Evolutionary conservation across 164 flowering plant genomes (phyloP).

Genomic region (Vitis labrusca): DNA sequence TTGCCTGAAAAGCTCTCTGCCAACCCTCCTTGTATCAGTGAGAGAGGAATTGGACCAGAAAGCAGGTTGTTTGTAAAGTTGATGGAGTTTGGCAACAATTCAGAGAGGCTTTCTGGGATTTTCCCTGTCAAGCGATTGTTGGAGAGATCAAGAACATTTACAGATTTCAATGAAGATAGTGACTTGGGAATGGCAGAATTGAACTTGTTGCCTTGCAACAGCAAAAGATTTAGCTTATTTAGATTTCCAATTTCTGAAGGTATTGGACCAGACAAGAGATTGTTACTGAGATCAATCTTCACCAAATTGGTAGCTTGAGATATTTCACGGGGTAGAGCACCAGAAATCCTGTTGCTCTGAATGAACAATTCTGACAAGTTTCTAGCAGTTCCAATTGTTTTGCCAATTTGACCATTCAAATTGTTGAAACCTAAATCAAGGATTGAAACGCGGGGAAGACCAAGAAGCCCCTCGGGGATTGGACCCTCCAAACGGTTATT

Average conservation of each 20-base stretch:
- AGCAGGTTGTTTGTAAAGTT: slow-evolving; percentile 76
- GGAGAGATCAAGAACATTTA: slow-evolving; percentile 86
- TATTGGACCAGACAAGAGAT: slow-evolving; percentile 74
- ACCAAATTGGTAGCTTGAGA: slow-evolving; percentile 62
- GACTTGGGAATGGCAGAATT: slow-evolving; percentile 73
- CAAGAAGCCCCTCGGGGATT: slow-evolving; percentile 62
- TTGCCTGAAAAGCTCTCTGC: slow-evolving; percentile 79
- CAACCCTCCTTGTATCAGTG: slow-evolving; percentile 57
- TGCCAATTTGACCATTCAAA: slow-evolving; percentile 54
- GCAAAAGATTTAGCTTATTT: slow-evolving; percentile 59
- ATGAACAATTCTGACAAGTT: slow-evolving; percentile 77
- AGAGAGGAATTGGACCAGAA: slow-evolving; percentile 74
- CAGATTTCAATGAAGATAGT: slow-evolving; percentile 61
- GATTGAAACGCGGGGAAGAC: slow-evolving; percentile 76
- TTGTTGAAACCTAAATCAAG: slow-evolving; percentile 64
- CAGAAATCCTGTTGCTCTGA: slow-evolving; percentile 70
- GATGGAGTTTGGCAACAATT: slow-evolving; percentile 71
- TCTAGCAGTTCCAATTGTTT: slow-evolving; percentile 46
- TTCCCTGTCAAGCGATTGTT: slow-evolving; percentile 69
- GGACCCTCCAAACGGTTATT: slow-evolving; percentile 58
- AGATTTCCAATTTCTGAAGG: slow-evolving; percentile 71
- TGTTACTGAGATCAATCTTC: slow-evolving; percentile 82
- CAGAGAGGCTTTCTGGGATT: slow-evolving; percentile 65
- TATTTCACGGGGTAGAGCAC: slow-evolving; percentile 70
- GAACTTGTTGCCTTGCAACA: slow-evolving; percentile 65